phyloP scores from a whole-genome alignment of 495 filamentous ascomycete genomes.

The Cryomyces minteri region DNA sequence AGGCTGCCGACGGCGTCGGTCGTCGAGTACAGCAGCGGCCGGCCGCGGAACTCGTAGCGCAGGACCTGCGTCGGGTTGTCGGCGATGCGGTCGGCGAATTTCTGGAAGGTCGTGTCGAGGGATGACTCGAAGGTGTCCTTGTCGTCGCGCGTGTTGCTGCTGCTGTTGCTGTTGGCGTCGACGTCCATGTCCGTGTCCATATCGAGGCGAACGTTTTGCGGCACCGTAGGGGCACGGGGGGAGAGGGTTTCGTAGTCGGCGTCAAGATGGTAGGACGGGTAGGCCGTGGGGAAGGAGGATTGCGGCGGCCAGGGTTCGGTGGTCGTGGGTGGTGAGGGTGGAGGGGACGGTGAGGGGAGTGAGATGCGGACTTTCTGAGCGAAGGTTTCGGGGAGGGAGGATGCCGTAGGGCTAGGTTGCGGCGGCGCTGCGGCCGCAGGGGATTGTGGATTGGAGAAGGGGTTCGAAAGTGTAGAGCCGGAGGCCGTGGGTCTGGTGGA shows the following conservation, averaged over 20 bases:
- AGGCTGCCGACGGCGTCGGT: conserved; percentile 52
- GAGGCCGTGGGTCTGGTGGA: conserved; percentile 14
- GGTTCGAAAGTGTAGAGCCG: conserved; percentile 21
- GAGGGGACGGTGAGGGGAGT: conserved; percentile 21
- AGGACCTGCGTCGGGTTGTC: conserved; percentile 93
- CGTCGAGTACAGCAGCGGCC: conserved; percentile 65
- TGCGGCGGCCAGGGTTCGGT: conserved; percentile 57
- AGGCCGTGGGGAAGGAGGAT: conserved; percentile 44
- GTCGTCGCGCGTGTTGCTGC: conserved; percentile 35
- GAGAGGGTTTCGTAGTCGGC: conserved; percentile 78
- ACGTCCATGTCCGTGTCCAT: conserved; percentile 38
- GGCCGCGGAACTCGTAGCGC: conserved; percentile 73
- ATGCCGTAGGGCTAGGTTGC: conserved; percentile 12
- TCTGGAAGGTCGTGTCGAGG: conserved; percentile 79
- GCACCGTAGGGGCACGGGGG: conserved; percentile 17
- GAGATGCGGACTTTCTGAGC: conserved; percentile 43
- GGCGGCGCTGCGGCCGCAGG: conserved; percentile 14
- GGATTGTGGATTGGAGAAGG: conserved; percentile 28
- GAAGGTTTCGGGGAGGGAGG: conserved; percentile 48
- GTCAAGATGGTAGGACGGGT: conserved; percentile 66
- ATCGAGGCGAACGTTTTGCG: conserved; percentile 25
- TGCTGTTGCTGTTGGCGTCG: conserved; percentile 13
- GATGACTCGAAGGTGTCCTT: conserved; percentile 69
- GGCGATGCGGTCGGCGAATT: conserved; percentile 67
- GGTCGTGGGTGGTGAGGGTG: conserved; percentile 12